Percentiles rank a stretch among this genome's conserved stretches.
These are phyloP conservation scores for Avena sativa DNA, from an alignment of 176 grass and related monocot genomes.

Conservation along the genomic window DNA sequence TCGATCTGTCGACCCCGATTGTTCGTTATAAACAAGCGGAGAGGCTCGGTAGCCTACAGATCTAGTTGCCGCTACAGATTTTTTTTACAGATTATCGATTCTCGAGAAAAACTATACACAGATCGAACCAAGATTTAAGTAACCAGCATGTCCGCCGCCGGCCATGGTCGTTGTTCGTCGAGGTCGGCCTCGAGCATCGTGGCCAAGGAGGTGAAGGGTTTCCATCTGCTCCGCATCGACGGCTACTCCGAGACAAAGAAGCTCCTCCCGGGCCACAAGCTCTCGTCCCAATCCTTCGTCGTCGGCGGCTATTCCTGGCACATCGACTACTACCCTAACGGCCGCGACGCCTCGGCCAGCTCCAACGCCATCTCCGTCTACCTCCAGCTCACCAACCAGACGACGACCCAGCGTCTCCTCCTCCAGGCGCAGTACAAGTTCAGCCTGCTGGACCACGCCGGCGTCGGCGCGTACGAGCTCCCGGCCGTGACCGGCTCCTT, in stretches of 20 bases:
- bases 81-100: too few species aligned
- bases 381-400: neutral
- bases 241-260: neutral
- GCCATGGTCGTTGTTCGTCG: neutral
- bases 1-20: too few species aligned
- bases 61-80: too few species aligned
- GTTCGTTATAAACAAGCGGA: too few species aligned
- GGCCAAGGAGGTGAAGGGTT: neutral
- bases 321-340: slow-evolving; percentile 6
- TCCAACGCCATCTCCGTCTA: neutral
- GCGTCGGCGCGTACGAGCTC: too few species aligned
- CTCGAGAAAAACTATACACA: too few species aligned
- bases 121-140: too few species aligned
- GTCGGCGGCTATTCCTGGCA: neutral
- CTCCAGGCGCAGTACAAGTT: too few species aligned
- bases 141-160: neutral
- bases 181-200: neutral
- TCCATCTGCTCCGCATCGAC: neutral
- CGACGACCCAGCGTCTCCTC: too few species aligned
- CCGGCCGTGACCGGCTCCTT: too few species aligned
- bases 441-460: too few species aligned
- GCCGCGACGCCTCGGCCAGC: neutral
- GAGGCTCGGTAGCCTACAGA: too few species aligned
- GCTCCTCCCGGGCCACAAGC: neutral
- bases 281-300: neutral